These are phyloP conservation scores for Quercus alba DNA, from an alignment of 306 rosid species.

Conservation along the genomic window DNA sequence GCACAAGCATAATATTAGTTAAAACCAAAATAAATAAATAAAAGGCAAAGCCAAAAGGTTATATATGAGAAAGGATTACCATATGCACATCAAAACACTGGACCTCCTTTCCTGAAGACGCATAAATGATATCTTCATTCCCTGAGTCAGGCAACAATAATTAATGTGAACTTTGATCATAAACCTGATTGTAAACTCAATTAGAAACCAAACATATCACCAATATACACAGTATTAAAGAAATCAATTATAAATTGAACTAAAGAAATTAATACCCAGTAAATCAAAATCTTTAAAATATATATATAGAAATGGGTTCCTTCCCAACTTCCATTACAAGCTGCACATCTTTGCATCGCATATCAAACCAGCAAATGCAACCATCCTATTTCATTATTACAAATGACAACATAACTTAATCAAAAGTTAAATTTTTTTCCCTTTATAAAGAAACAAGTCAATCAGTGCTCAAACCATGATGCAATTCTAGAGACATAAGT, in stretches of 20 bases:
- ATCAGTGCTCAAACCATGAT: too few relatives aligned
- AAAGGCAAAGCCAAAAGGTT: conserved; percentile 9
- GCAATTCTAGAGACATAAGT: too few relatives aligned
- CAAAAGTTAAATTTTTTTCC: too few relatives aligned
- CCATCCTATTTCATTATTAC: conserved; percentile 52
- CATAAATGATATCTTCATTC: conserved; percentile 70
- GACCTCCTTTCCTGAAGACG: conserved; percentile 77
- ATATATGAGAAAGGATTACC: conserved; percentile 49
- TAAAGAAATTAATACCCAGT: neutral
- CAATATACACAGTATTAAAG: neutral
- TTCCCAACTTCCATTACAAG: conserved; percentile 61
- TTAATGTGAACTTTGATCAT: neutral
- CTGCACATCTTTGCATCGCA: conserved; percentile 70
- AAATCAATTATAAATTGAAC: neutral
- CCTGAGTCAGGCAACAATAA: conserved; percentile 48
- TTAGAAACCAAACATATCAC: neutral
- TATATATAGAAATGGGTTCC: conserved; percentile 44
- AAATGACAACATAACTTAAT: neutral
- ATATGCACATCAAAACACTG: conserved; percentile 76
- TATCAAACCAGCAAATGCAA: conserved; percentile 89
- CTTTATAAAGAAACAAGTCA: neutral
- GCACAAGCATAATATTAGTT: too few relatives aligned
- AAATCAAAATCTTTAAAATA: neutral
- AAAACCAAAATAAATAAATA: conserved; percentile 4
- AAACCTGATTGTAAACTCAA: neutral